Base-by-base conservation (phyloP, 2,329 filamentous ascomycete species). In the Colletotrichum sp. region DNA sequence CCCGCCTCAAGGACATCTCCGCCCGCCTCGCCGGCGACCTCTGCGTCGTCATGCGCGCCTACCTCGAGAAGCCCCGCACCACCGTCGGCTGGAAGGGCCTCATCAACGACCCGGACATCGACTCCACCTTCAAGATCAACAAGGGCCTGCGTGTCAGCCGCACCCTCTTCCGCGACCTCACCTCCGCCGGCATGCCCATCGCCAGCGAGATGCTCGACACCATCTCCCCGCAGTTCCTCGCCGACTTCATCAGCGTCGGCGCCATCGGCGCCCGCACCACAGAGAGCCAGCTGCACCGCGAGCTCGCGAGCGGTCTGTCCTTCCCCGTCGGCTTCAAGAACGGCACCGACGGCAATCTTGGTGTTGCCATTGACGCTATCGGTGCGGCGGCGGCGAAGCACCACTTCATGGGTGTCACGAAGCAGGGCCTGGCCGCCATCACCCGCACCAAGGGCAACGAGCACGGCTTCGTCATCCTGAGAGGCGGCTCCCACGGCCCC, bases 251-350 rank as follows among this genome's bases (percentile, higher is more conserved):
- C 85, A 98, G 95, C 1, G 93, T 99, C 30, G 97, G 97, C 77
- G 97, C 97, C 75, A 98, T 99, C 82, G 97, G 97, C 78, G 97
- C 97, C 59, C 93, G 97, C 79, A 99, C 97, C 59, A 99, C 97
- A 66, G 97, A 99, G 88, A 97, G 95, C 72, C 97, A 99, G 88
- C 90, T 99, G 79, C 97, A 99, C 88, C 94, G 97, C 78, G 97
- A 99, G 88, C 92, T 99, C 78, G 97, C 97, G 7, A 98, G 95
- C 32, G 97, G 97, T 80, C 91, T 99, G 70, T 98, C 95, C 74
- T 99, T 98, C 93, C 97, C 97, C 26, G 96, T 99, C 79, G 97
- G 97, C 76, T 99, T 98, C 94, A 99, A 99, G 92, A 99, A 99
- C 87, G 97, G 97, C 77, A 99, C 97, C 28, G 97, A 99, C 82